phyloP scores from a whole-genome alignment of 2,329 filamentous ascomycete genomes.

The Colletotrichum limetticola region DNA sequence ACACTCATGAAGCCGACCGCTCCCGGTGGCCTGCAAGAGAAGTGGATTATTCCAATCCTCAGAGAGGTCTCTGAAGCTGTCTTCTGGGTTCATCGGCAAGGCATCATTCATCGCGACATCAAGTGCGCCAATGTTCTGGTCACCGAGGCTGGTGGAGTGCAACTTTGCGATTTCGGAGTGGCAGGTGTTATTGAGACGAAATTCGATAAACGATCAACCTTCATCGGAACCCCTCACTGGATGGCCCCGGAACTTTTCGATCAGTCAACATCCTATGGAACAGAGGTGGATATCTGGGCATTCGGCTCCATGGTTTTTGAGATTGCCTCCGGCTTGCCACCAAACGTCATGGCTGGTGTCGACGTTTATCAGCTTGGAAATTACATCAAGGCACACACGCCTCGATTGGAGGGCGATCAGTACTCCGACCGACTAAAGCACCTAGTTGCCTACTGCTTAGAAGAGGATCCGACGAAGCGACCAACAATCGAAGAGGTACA shows the following conservation, averaged over 20 bases:
- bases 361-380: constrained; percentile 59
- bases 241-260: constrained; percentile 86
- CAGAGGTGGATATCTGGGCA: constrained; percentile 85
- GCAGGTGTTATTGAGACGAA: constrained; percentile 81
- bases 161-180: constrained; percentile 88
- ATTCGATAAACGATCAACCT: constrained; percentile 80
- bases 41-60: constrained; percentile 75
- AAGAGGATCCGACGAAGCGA: constrained; percentile 73
- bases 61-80: constrained; percentile 74
- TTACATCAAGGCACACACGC: constrained; percentile 70
- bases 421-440: constrained; percentile 77
- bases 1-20: constrained; percentile 76
- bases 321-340: constrained; percentile 81
- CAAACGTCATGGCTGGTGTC: constrained; percentile 69
- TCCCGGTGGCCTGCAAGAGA: constrained; percentile 74
- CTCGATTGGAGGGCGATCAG: constrained; percentile 75
- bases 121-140: constrained; percentile 85
- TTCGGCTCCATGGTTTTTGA: constrained; percentile 85
- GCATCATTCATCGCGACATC: constrained; percentile 77
- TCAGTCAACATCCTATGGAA: constrained; percentile 72
- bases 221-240: constrained; percentile 87
- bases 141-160: constrained; percentile 79
- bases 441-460: constrained; percentile 78
- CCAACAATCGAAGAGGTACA: constrained; percentile 78
- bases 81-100: constrained; percentile 74